Base-by-base conservation (phyloP, 2,329 filamentous ascomycete genomes). In the Phialocephala subalpina region DNA sequence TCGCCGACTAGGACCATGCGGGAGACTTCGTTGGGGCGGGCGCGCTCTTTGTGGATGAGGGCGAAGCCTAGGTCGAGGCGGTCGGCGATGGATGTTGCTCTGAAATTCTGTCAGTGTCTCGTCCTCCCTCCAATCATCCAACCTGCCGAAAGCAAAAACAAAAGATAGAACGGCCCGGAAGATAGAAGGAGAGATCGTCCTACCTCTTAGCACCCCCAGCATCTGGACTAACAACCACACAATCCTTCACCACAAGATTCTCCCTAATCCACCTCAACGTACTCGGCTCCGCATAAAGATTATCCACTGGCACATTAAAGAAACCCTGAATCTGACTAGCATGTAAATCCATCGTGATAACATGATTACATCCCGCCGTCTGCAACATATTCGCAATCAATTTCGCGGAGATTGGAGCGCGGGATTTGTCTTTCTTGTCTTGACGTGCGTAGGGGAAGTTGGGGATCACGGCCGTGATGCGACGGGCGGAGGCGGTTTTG, bases 321-420 rank as follows among this genome's bases (percentile, higher is more conserved):
- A 98, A 97, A 49, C 95, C 95, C 80, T 97, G 92, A 69, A 97
- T 97, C 83, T 97, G 94, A 66, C 90, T 94, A 65, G 94, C 94
- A 77, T 97, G 94, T 65, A 97, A 86, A 76, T 97, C 94, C 93
- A 97, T 97, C 20, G 94, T 97, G 73, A 97, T 97, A 74, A 97
- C 89, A 77, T 94, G 92, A 78, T 94, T 94, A 80, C 93, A 97
- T 64, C 95, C 95, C 52, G 94, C 94, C 1, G 94, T 97, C 79
- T 97, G 93, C 63, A 98, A 86, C 94, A 98, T 97, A 81, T 98
- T 97, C 65, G 95, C 95, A 82, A 97, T 97, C 62, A 98, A 85
- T 79, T 96, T 97, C 25, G 95, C 95, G 49, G 92, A 97, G 78
- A 98, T 99, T 47, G 96, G 95, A n/a, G 96, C 95, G 71, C 95